Percentiles rank a stretch among this genome's conserved stretches.
These are phyloP conservation scores for Pochonia chlamydosporia DNA, from an alignment of 2,329 filamentous ascomycete species.

Conservation along the genomic window DNA sequence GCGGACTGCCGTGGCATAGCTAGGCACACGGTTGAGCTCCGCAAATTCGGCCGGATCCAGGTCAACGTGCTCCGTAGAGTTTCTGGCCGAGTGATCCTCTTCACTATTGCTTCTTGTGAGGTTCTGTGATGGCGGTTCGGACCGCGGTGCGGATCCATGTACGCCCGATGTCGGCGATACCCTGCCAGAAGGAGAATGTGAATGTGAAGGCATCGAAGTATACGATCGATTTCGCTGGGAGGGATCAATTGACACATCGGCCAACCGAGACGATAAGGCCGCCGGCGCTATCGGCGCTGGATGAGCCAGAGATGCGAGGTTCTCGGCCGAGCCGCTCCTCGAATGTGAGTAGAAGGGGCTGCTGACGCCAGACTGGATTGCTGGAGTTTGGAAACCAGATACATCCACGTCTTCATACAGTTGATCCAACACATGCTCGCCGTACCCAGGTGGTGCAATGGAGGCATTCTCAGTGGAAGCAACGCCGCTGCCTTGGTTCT, in stretches of 20 bases:
- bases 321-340: conserved; percentile 73
- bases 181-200: conserved; percentile 37
- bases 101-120: conserved; percentile 50
- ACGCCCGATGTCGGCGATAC: conserved; percentile 35
- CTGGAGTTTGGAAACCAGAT: conserved; percentile 74
- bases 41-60: conserved; percentile 55
- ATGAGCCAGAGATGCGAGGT: conserved; percentile 52
- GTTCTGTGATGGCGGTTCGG: conserved; percentile 37
- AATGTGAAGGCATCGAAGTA: conserved; percentile 37
- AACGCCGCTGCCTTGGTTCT: conserved; percentile 45
- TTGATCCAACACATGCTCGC: conserved; percentile 82
- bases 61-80: conserved; percentile 52
- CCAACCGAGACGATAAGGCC: conserved; percentile 59
- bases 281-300: conserved; percentile 36
- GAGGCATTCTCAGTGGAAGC: conserved; percentile 49
- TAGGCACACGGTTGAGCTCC: conserved; percentile 67
- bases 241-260: conserved; percentile 56
- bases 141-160: conserved; percentile 30
- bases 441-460: conserved; percentile 86
- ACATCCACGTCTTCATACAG: conserved; percentile 84
- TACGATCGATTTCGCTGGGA: conserved; percentile 41
- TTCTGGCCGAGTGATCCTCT: conserved; percentile 44
- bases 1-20: conserved; percentile 68
- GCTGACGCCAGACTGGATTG: conserved; percentile 63
- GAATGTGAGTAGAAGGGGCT: conserved; percentile 73